phyloP scores from a whole-genome alignment of 2,329 filamentous ascomycete genomes.

The Penicillium sp. region DNA sequence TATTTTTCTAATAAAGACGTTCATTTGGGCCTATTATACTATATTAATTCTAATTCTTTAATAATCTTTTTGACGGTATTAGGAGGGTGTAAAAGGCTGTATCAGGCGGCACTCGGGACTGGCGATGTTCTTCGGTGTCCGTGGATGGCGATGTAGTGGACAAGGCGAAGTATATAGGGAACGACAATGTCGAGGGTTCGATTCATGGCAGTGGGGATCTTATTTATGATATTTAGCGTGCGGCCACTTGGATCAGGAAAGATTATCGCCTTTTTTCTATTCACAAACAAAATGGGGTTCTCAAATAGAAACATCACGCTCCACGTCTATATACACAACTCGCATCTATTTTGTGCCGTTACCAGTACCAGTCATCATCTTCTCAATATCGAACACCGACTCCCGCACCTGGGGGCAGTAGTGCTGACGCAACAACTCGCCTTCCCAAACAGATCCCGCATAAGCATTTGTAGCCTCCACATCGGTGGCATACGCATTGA shows the following conservation, averaged over 20 bases:
- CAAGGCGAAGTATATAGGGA: not conserved
- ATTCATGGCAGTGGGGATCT: not conserved
- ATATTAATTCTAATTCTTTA: too few relatives aligned
- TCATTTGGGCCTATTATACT: too few relatives aligned
- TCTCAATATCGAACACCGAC: slow-evolving; percentile 72
- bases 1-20: too few relatives aligned
- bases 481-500: slow-evolving; percentile 73
- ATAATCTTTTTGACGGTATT: not conserved
- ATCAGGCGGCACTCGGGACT: not conserved
- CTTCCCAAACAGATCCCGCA: slow-evolving; percentile 90
- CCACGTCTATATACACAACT: slow-evolving; percentile 17
- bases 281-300: not conserved
- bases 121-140: too few relatives aligned
- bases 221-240: too few relatives aligned
- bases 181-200: not conserved
- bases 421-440: slow-evolving; percentile 82
- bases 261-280: slow-evolving; percentile 9
- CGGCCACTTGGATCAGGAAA: not conserved
- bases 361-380: slow-evolving; percentile 57
- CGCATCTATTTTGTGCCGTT: slow-evolving; percentile 31
- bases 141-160: too few relatives aligned
- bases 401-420: slow-evolving; percentile 87
- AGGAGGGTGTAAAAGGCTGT: not conserved
- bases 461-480: slow-evolving; percentile 91
- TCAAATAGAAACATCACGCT: slow-evolving; percentile 16